phyloP scores from a whole-genome alignment of 352 stramenopile genomes.

The Phytophthora capsici region DNA sequence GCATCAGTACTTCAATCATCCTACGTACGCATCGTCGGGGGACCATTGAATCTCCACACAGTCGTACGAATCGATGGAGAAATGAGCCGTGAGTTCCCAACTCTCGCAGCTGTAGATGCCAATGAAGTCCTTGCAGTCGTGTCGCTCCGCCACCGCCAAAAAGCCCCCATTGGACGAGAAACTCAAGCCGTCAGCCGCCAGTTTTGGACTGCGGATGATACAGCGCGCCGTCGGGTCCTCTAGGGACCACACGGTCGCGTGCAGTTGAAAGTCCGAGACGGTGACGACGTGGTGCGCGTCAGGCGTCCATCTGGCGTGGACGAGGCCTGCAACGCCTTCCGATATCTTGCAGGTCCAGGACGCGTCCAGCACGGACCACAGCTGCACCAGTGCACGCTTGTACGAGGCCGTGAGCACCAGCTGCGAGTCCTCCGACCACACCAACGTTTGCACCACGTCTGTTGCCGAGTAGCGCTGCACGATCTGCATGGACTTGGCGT shows the following conservation, averaged over 20 bases:
- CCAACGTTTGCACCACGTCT: conserved; percentile 61
- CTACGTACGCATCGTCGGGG: conserved; percentile 67
- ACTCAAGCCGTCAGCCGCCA: conserved; percentile 65
- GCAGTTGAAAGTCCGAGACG: conserved; percentile 86
- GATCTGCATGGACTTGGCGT: conserved; percentile 58
- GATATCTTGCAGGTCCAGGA: conserved; percentile 79
- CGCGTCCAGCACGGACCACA: conserved; percentile 71
- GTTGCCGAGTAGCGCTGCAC: conserved; percentile 67
- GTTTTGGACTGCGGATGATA: conserved; percentile 73
- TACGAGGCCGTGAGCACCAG: conserved; percentile 66
- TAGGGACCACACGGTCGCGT: conserved; percentile 84
- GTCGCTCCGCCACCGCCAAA: conserved; percentile 71
- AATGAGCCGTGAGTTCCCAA: conserved; percentile 78
- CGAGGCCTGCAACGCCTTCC: conserved; percentile 74
- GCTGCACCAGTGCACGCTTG: conserved; percentile 74
- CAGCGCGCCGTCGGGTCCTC: conserved; percentile 59
- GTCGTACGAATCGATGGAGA: conserved; percentile 82
- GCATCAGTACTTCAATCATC: neutral
- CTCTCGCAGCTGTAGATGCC: conserved; percentile 78
- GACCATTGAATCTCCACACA: conserved; percentile 77
- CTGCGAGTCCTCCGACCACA: conserved; percentile 73
- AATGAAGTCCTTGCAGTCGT: conserved; percentile 86
- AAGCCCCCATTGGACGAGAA: conserved; percentile 69
- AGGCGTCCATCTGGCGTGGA: conserved; percentile 57
- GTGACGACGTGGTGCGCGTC: conserved; percentile 77